phyloP scores from a whole-genome alignment of 164 flowering plant genomes.

The Annona cherimola region DNA sequence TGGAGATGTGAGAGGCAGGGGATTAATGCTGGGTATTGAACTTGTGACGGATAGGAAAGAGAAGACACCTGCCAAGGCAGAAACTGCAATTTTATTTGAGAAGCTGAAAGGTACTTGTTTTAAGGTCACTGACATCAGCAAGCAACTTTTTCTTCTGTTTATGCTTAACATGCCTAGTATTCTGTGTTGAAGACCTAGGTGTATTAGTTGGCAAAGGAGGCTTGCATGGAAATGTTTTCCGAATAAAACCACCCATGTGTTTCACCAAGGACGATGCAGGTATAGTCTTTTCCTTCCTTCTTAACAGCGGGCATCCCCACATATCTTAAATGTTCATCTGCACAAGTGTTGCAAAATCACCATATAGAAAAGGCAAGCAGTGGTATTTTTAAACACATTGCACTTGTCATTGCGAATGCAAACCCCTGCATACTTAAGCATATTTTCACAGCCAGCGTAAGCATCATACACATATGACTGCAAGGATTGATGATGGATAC shows the following conservation, averaged over 20 bases:
- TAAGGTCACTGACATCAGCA: not conserved
- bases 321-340: not conserved
- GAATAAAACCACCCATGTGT: conserved; percentile 97
- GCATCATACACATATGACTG: not conserved
- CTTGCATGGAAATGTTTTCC: conserved; percentile 83
- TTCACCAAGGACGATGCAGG: conserved; percentile 94
- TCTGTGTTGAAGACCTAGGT: conserved; percentile 64
- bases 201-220: conserved; percentile 92
- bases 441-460: not conserved
- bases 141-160: not conserved
- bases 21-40: conserved; percentile 90
- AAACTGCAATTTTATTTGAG: conserved; percentile 76
- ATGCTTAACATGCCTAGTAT: not conserved
- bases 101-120: conserved; percentile 62
- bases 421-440: not conserved
- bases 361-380: not conserved
- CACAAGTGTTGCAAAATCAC: not conserved
- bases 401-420: not conserved
- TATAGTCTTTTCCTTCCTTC: conserved; percentile 14
- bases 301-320: not conserved
- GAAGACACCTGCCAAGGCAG: conserved; percentile 94
- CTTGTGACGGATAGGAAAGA: conserved; percentile 77
- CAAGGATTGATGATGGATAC: not conserved
- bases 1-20: conserved; percentile 96
- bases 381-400: not conserved